A percentile compares a stretch with the other conserved stretches of the same genome.
phyloP scores from a whole-genome alignment of 352 stramenopile genomes.

The Pythium phragmitis region DNA sequence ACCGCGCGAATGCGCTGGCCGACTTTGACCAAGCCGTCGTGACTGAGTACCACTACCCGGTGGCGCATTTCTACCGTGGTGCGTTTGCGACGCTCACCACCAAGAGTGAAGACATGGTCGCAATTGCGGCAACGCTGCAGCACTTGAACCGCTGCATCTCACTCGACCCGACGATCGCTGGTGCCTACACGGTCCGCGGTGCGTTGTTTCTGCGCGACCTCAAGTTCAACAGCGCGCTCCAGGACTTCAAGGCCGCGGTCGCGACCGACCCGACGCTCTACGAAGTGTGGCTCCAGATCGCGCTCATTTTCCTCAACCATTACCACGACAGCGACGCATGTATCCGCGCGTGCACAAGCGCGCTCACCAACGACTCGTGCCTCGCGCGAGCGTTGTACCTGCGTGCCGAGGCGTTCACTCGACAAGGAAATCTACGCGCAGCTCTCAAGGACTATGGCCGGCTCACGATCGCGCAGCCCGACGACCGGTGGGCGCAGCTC shows the following conservation, averaged over 20 bases:
- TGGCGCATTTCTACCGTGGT: conserved; percentile 76
- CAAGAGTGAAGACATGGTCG: conserved; percentile 36
- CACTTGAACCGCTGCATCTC: conserved; percentile 66
- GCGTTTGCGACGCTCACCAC: conserved; percentile 51
- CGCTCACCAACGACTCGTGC: conserved; percentile 60
- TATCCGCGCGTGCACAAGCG: conserved; percentile 60
- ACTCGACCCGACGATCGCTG: conserved; percentile 70
- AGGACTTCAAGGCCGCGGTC: conserved; percentile 81
- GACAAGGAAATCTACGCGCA: conserved; percentile 51
- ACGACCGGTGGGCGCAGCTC: conserved; percentile 62
- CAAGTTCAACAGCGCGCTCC: conserved; percentile 70
- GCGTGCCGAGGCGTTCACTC: conserved; percentile 59
- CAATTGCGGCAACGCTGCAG: conserved; percentile 43
- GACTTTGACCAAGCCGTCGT: conserved; percentile 77
- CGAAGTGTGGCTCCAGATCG: conserved; percentile 80
- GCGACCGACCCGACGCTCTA: conserved; percentile 71
- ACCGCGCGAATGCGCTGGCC: conserved; percentile 41
- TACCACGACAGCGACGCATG: conserved; percentile 75
- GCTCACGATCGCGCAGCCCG: conserved; percentile 54
- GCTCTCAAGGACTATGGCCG: conserved; percentile 66
- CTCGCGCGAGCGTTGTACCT: conserved; percentile 64
- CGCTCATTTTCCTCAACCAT: conserved; percentile 76
- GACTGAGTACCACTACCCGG: conserved; percentile 78
- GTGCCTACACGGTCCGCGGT: conserved; percentile 69
- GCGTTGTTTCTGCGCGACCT: conserved; percentile 68